Conservation (phyloP, 2,329 filamentous ascomycete species). For the Ampelomyces quisqualis region DNA sequence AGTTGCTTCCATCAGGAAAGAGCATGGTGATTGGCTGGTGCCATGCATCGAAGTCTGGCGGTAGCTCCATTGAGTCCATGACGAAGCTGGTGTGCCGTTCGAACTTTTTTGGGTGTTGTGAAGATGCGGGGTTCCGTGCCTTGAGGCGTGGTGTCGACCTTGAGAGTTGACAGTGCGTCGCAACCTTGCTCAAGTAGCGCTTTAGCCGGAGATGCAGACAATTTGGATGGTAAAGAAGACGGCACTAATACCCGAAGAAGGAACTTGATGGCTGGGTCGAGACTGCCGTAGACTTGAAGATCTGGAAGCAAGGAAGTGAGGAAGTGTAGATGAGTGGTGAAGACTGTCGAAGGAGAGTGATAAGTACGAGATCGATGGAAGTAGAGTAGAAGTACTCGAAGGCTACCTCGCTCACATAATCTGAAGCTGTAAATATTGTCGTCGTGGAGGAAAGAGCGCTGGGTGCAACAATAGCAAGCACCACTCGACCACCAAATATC, state of each 20-base stretch:
- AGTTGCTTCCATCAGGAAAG: constrained; percentile 46
- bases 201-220: too few relatives aligned
- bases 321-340: background rate
- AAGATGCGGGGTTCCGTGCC: background rate
- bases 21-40: constrained; percentile 54
- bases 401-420: constrained; percentile 1
- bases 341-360: background rate
- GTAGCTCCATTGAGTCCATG: background rate
- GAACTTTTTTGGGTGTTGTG: background rate
- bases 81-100: background rate
- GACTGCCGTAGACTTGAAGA: background rate
- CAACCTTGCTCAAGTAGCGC: too few relatives aligned
- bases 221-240: constrained; percentile 1
- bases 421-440: constrained; percentile 8
- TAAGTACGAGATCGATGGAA: background rate
- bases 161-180: too few relatives aligned
- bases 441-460: constrained; percentile 5
- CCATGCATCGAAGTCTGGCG: constrained; percentile 52
- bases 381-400: background rate
- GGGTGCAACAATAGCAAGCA: constrained; percentile 13
- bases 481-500: background rate
- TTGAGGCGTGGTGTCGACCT: background rate
- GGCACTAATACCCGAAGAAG: background rate
- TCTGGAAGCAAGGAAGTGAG: background rate
- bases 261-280: background rate